Conservation (phyloP, 1,284 basidiomycete species). For the Cutaneotrichosporon sp. region DNA sequence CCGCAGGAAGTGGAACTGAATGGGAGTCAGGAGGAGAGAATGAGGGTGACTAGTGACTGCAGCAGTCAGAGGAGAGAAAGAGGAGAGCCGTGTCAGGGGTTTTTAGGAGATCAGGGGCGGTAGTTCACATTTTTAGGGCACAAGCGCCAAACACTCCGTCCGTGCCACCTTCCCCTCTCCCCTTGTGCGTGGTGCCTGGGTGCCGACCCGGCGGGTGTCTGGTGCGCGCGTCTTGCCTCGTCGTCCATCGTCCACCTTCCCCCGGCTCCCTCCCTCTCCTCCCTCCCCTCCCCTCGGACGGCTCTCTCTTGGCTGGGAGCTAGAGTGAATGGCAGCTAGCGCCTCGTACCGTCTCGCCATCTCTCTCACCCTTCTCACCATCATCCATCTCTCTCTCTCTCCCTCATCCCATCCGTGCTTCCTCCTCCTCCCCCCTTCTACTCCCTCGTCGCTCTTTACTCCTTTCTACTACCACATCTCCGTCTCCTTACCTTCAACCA, state of each 20-base stretch:
- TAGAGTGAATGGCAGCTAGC: not conserved
- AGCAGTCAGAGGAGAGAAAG: not conserved
- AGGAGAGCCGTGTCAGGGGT: not conserved
- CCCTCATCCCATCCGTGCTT: conserved; percentile 4
- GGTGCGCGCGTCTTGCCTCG: no score
- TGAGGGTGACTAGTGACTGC: not conserved
- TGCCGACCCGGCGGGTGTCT: no score
- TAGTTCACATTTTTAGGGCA: not conserved
- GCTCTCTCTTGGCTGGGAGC: no score
- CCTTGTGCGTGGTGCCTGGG: no score
- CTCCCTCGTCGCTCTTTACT: conserved; percentile 4
- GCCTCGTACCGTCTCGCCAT: not conserved
- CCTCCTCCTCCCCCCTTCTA: not conserved
- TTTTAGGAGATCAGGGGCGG: not conserved
- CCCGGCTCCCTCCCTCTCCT: no score
- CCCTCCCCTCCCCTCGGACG: no score
- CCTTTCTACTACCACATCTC: not conserved
- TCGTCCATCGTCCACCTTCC: no score
- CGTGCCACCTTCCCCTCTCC: not conserved
- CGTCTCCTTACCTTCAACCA: not conserved
- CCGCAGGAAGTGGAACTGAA: no score
- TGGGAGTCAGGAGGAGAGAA: no score
- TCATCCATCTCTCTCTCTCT: not conserved
- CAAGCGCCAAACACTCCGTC: not conserved
- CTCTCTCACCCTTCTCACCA: not conserved